These are phyloP conservation scores for Crucihimalaya himalaica DNA, from an alignment of 345 rosid species.

Conservation along the genomic window DNA sequence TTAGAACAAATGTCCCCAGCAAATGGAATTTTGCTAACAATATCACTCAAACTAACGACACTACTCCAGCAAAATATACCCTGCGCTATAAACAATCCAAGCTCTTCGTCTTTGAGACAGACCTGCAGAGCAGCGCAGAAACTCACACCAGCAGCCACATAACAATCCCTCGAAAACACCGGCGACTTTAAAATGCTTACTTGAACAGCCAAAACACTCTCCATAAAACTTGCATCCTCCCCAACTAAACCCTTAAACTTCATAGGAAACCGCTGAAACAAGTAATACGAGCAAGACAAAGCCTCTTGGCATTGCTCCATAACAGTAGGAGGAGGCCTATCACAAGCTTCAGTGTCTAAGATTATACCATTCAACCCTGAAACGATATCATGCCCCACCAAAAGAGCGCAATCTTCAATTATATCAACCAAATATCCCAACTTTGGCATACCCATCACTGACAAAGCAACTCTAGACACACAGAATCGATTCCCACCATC, in stretches of 20 bases:
- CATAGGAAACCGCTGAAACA: constrained; percentile 78
- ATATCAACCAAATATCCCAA: constrained; percentile 75
- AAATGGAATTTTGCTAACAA: constrained; percentile 60
- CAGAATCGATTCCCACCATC: constrained; percentile 60
- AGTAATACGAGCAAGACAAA: constrained; percentile 86
- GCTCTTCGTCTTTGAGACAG: constrained; percentile 67
- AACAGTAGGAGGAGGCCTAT: constrained; percentile 84
- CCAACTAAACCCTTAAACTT: constrained; percentile 50
- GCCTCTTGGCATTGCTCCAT: constrained; percentile 98
- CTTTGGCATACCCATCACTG: constrained; percentile 89
- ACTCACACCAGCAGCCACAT: constrained; percentile 91
- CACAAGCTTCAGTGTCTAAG: constrained; percentile 56
- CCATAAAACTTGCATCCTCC: constrained; percentile 53
- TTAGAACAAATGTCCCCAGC: constrained; percentile 63
- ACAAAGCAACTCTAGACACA: constrained; percentile 77
- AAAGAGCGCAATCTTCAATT: constrained; percentile 69
- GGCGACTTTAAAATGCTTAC: constrained; percentile 59
- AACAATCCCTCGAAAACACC: constrained; percentile 87
- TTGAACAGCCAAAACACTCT: constrained; percentile 57
- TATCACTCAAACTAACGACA: constrained; percentile 41
- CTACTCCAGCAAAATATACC: constrained; percentile 52
- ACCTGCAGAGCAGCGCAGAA: constrained; percentile 83
- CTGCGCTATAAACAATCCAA: constrained; percentile 66
- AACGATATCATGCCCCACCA: constrained; percentile 71
- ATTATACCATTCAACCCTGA: constrained; percentile 66